Percentiles rank a stretch among this genome's conserved stretches.
Conservation (phyloP, 495 filamentous ascomycete species). For the Penicillium bovifimosum region DNA sequence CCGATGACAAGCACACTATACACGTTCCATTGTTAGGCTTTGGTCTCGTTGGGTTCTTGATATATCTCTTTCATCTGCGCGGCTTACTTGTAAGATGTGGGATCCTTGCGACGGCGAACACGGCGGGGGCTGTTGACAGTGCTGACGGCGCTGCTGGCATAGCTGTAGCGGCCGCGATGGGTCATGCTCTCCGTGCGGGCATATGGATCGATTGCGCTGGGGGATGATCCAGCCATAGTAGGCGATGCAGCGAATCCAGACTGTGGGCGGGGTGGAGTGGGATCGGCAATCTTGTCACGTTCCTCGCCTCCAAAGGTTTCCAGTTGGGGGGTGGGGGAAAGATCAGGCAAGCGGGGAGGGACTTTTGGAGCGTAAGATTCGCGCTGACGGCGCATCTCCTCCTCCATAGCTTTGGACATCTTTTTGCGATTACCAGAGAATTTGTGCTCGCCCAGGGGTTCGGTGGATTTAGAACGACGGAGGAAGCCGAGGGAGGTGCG, state of each 20-base stretch:
- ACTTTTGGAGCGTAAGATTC: slow-evolving; percentile 61
- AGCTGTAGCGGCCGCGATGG: slow-evolving; percentile 92
- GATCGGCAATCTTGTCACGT: slow-evolving; percentile 30
- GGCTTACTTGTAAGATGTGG: slow-evolving; percentile 94
- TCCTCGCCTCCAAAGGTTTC: slow-evolving; percentile 69
- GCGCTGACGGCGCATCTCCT: slow-evolving; percentile 62
- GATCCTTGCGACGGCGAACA: slow-evolving; percentile 90
- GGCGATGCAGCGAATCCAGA: slow-evolving; percentile 14
- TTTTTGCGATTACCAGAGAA: slow-evolving; percentile 63
- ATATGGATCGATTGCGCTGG: slow-evolving; percentile 65
- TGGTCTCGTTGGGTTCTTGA: too few species aligned
- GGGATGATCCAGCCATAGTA: slow-evolving; percentile 32
- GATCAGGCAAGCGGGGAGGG: slow-evolving; percentile 75
- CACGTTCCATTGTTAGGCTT: slow-evolving; percentile 7
- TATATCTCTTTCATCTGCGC: neutral
- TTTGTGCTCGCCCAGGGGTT: slow-evolving; percentile 41
- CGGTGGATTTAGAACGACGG: slow-evolving; percentile 75
- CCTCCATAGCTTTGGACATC: slow-evolving; percentile 52
- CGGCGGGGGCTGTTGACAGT: slow-evolving; percentile 91
- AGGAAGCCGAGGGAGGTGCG: slow-evolving; percentile 57
- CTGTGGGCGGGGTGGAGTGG: slow-evolving; percentile 15
- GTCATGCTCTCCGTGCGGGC: slow-evolving; percentile 90
- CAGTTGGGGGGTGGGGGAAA: slow-evolving; percentile 59
- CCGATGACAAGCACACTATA: slow-evolving; percentile 87
- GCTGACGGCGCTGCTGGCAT: slow-evolving; percentile 86